These are phyloP conservation scores for Lactarius sanguifluus DNA, from an alignment of 768 basidiomycete genomes.

Conservation along the genomic window DNA sequence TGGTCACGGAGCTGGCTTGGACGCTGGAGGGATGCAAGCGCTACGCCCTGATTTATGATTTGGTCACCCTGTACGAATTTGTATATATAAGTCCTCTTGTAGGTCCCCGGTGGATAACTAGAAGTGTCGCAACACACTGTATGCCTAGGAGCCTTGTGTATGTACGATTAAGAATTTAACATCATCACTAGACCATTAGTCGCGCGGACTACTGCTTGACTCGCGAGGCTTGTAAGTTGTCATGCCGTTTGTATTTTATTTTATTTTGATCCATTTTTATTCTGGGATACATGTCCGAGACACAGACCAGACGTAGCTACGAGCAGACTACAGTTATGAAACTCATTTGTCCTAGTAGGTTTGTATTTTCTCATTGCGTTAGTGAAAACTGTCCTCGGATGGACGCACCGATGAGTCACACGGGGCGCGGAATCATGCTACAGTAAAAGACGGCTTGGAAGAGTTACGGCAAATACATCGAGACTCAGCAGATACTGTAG, in stretches of 20 bases:
- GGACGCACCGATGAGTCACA: not conserved
- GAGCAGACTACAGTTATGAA: too few species aligned
- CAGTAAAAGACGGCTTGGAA: not conserved
- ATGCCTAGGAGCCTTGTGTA: slow-evolving; percentile 4
- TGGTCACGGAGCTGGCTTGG: slow-evolving; percentile 13
- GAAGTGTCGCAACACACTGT: slow-evolving; percentile 8
- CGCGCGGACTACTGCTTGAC: not conserved
- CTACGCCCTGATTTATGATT: slow-evolving; percentile 27
- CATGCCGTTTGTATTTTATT: not conserved
- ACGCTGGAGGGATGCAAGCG: slow-evolving; percentile 18
- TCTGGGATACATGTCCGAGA: too few species aligned
- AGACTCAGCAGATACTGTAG: slow-evolving; percentile 1
- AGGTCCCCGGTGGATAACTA: slow-evolving; percentile 11
- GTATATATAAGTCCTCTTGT: not conserved
- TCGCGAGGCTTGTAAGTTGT: not conserved
- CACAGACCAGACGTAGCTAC: too few species aligned
- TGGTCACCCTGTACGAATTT: not conserved
- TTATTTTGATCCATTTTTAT: too few species aligned
- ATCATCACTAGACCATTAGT: slow-evolving; percentile 9
- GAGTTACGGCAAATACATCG: not conserved
- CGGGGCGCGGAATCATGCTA: not conserved
- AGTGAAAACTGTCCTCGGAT: slow-evolving; percentile 1
- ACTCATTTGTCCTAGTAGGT: too few species aligned
- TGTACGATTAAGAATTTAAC: slow-evolving; percentile 9
- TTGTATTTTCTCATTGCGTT: not conserved